Evolutionary conservation across 352 stramenopile species (phyloP), one percentile per base, ranked within the genome.

Genomic region (Halophytophthora batemanensis): DNA sequence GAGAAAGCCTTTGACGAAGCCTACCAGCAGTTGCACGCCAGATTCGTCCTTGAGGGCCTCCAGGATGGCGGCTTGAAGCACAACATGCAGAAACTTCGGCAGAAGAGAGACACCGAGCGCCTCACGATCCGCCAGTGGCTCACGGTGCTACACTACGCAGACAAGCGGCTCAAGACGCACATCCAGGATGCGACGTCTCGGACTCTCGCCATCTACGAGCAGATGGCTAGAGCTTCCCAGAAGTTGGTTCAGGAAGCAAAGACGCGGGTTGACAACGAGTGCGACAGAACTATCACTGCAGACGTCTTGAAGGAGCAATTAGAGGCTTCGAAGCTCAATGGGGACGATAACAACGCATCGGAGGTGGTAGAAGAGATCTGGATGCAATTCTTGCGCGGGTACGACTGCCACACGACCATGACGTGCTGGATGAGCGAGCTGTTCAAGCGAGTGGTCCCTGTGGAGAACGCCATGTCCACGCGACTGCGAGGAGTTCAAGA

Each of bases 351-450:
- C 34, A 49, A 49, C 17, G 29, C 25, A 0, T 22, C 11, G 4
- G 18, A 49, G 12, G 38, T 22, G 15, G 44, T 45, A 0, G 47
- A 53, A n/a, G 36, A 67, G 2, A 45, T 29, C 12, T 56, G 50
- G 50, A 48, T 37, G 39, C 25, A 1, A 0, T 39, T 53, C 19
- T n/a, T 65, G 29, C 39, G 31, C 46, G 40, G 15, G 25, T 71
- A 55, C 22, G 48, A 64, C 17, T 65, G 51, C 23, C 59, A 67
- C 37, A 35, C 60, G 13, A 15, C 57, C 13, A 65, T 69, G 18
- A 75, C 64, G 13, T 48, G 41, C 41, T 86, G 75, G 75, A 65
- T 86, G 63, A 60, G 66, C 31, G 39, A 58, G 2, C 17, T 80
- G 2, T 84, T 82, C 42, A 58, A 48, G 17, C 60, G 66, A 15